A percentile compares a stretch with the other conserved stretches of the same genome.
Conservation (phyloP, 352 stramenopile species). For the Halophytophthora batemanensis region DNA sequence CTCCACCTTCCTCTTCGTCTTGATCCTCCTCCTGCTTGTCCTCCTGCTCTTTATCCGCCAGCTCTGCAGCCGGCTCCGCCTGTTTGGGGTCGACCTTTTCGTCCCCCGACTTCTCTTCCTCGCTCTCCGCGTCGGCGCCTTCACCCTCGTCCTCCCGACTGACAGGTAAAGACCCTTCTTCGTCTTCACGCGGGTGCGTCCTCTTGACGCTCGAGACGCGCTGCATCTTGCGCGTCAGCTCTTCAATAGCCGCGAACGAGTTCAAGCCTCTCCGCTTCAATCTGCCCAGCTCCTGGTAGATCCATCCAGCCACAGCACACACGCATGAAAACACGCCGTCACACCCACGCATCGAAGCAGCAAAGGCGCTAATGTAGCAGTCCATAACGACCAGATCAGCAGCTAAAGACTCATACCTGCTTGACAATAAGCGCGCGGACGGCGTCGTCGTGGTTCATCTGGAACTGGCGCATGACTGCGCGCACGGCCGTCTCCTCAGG, state of each 20-base stretch:
- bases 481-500: constrained; percentile 62
- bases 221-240: constrained; percentile 83
- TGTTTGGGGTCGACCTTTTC: neutral
- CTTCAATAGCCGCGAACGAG: constrained; percentile 81
- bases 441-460: constrained; percentile 85
- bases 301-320: too few relatives aligned
- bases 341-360: too few relatives aligned
- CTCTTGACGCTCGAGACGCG: constrained; percentile 15
- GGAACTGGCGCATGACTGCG: constrained; percentile 80
- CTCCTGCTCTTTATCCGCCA: too few relatives aligned
- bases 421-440: constrained; percentile 84
- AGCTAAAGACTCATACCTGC: too few relatives aligned
- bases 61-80: too few relatives aligned
- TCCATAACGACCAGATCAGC: too few relatives aligned
- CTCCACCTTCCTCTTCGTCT: too few relatives aligned
- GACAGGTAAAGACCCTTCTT: constrained; percentile 11
- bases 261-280: constrained; percentile 76
- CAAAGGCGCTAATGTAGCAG: too few relatives aligned
- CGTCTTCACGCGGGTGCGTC: neutral
- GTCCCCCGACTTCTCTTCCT: neutral
- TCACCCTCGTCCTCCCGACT: neutral
- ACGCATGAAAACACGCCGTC: too few relatives aligned
- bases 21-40: too few relatives aligned
- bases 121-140: neutral
- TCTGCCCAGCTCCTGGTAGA: constrained; percentile 70